These are phyloP conservation scores for Colletotrichum cuscutae DNA, from an alignment of 2,329 filamentous ascomycete genomes.

Conservation along the genomic window DNA sequence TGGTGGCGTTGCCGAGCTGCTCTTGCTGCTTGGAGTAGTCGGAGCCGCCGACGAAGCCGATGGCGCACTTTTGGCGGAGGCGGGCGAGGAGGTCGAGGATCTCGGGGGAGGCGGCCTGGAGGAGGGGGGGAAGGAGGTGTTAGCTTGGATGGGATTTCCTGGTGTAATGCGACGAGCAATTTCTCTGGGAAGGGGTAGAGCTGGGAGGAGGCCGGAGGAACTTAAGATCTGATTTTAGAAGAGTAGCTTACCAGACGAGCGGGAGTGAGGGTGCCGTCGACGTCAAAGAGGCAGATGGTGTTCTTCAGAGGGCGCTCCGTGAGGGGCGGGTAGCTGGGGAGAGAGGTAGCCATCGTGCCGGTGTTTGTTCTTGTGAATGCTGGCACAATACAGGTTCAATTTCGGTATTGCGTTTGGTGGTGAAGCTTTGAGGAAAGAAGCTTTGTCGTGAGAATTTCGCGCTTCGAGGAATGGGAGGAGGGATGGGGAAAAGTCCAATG, in stretches of 20 bases:
- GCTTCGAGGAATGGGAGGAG: not conserved
- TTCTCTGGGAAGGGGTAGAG: not conserved
- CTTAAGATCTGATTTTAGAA: not conserved
- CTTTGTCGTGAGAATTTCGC: not conserved
- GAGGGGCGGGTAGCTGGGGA: constrained; percentile 74
- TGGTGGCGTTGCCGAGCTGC: constrained; percentile 77
- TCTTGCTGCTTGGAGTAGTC: constrained; percentile 96
- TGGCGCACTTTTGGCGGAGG: constrained; percentile 87
- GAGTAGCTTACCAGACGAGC: constrained; percentile 74
- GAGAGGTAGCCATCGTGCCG: constrained; percentile 33
- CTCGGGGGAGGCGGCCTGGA: constrained; percentile 76
- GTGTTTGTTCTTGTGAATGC: constrained; percentile 1
- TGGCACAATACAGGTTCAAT: not conserved
- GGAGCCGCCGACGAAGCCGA: constrained; percentile 93
- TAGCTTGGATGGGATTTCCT: not conserved
- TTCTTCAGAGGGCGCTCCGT: constrained; percentile 88
- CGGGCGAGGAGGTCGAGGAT: constrained; percentile 83
- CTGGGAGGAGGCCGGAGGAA: not conserved
- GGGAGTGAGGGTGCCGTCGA: constrained; percentile 90
- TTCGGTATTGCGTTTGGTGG: not conserved
- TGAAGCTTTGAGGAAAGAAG: not conserved
- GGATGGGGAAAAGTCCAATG: not conserved
- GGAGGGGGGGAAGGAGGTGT: constrained; percentile 12
- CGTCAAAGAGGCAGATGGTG: constrained; percentile 96
- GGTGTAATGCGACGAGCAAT: not conserved